Evolutionary conservation across 352 stramenopile species (phyloP).

Genomic region (Phytopythium montanum): DNA sequence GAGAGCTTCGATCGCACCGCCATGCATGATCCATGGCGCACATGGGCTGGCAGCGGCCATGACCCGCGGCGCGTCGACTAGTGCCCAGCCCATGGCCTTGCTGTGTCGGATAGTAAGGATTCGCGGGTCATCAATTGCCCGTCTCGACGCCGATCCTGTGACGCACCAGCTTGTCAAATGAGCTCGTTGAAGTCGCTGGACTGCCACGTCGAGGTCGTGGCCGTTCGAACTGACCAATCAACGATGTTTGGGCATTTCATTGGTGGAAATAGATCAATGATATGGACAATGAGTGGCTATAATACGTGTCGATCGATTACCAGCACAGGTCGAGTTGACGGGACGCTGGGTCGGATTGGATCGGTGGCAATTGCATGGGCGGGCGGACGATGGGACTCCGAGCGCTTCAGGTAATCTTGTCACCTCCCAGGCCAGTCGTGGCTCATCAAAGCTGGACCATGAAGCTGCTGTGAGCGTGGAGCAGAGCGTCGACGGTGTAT

Average conservation of each 20-base stretch:
- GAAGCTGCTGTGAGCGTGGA: too few relatives aligned
- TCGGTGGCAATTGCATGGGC: too few relatives aligned
- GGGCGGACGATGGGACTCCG: background rate
- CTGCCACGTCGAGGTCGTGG: conserved; percentile 1
- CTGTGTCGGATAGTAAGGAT: too few relatives aligned
- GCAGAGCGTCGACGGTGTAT: too few relatives aligned
- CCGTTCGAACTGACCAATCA: background rate
- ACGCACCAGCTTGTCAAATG: background rate
- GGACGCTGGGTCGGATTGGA: background rate
- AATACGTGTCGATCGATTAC: too few relatives aligned
- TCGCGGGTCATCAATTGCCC: too few relatives aligned
- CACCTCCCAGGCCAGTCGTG: background rate
- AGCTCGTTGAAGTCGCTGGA: conserved; percentile 3
- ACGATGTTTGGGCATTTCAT: too few relatives aligned
- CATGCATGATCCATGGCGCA: background rate
- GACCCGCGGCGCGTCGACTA: conserved; percentile 2
- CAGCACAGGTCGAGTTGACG: background rate
- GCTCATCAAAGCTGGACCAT: background rate
- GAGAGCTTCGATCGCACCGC: background rate
- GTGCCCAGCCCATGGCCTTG: too few relatives aligned
- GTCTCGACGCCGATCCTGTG: background rate
- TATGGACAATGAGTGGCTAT: too few relatives aligned
- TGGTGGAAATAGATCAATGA: too few relatives aligned
- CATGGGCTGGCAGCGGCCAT: conserved; percentile 1
- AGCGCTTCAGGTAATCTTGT: background rate